These are phyloP conservation scores for Pseudocercospora crystallina DNA, from an alignment of 2,329 filamentous ascomycete species.

Conservation along the genomic window DNA sequence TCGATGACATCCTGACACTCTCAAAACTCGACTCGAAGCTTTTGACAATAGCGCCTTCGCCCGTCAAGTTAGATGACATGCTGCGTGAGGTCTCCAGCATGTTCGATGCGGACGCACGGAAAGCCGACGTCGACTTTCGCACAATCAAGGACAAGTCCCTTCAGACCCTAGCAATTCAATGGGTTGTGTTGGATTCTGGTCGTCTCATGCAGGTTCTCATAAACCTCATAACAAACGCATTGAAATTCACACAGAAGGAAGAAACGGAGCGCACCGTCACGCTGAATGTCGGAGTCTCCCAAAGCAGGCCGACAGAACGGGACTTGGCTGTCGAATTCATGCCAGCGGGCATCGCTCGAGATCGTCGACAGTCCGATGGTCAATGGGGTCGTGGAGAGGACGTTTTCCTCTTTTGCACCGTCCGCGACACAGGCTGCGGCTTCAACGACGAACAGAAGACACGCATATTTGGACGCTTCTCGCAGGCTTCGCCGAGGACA, in stretches of 20 bases:
- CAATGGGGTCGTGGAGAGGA: constrained; percentile 10
- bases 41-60: constrained; percentile 31
- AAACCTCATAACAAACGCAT: constrained; percentile 30
- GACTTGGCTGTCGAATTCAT: constrained; percentile 23
- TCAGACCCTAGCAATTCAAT: constrained; percentile 10
- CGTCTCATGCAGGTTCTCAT: constrained; percentile 30
- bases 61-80: constrained; percentile 16
- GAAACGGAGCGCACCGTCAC: constrained; percentile 14
- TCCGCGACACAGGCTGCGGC: constrained; percentile 40
- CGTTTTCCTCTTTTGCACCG: constrained; percentile 23
- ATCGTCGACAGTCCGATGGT: constrained; percentile 5
- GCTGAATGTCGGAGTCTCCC: constrained; percentile 20
- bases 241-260: constrained; percentile 29
- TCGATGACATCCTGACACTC: constrained; percentile 46
- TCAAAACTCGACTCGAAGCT: constrained; percentile 45
- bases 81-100: constrained; percentile 24
- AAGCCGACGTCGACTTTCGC: constrained; percentile 18
- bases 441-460: constrained; percentile 37
- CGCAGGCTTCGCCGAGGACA: constrained; percentile 65
- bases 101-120: constrained; percentile 25
- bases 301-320: constrained; percentile 19
- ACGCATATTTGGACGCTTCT: constrained; percentile 65
- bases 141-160: constrained; percentile 5
- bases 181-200: constrained; percentile 24
- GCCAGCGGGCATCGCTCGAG: constrained; percentile 18